Evolutionary conservation across 192 early-diverging fungal genomes (phyloP).

Genomic region (Backusella sp.): DNA sequence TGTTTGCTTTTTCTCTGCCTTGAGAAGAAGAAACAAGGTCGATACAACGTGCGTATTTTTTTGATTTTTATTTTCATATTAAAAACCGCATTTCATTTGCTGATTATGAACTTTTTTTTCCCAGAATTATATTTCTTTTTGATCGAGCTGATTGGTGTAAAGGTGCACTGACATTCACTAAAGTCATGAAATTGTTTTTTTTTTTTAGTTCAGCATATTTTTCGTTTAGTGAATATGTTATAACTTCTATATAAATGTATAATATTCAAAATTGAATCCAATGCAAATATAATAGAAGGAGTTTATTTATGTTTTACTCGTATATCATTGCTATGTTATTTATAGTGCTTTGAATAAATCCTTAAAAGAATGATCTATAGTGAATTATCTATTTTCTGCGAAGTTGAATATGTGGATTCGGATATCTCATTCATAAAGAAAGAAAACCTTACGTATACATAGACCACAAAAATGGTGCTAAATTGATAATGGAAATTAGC

Average conservation of each 20-base stretch:
- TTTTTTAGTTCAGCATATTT: not conserved
- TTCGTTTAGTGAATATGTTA: not conserved
- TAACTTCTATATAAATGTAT: not conserved
- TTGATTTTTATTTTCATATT: not conserved
- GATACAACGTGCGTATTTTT: not conserved
- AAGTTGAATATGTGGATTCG: not conserved
- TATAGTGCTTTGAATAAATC: not conserved
- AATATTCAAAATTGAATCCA: not conserved
- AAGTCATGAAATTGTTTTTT: not conserved
- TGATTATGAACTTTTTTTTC: not conserved
- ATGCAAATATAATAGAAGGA: not conserved
- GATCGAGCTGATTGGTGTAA: slow-evolving; percentile 1
- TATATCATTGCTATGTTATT: not conserved
- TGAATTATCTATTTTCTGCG: not conserved
- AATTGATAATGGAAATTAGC: not conserved
- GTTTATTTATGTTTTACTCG: not conserved
- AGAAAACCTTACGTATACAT: not conserved
- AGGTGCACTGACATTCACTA: not conserved
- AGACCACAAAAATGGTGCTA: not conserved
- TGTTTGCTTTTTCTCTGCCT: not conserved
- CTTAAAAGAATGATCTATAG: not conserved
- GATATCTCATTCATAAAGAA: not conserved
- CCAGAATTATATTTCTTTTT: not conserved
- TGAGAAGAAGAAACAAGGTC: not conserved
- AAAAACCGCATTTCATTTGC: not conserved